Percentiles rank a stretch among this genome's conserved stretches.
These are phyloP conservation scores for Fraxinus pennsylvanica DNA, from an alignment of 257 asterid species.

Conservation along the genomic window DNA sequence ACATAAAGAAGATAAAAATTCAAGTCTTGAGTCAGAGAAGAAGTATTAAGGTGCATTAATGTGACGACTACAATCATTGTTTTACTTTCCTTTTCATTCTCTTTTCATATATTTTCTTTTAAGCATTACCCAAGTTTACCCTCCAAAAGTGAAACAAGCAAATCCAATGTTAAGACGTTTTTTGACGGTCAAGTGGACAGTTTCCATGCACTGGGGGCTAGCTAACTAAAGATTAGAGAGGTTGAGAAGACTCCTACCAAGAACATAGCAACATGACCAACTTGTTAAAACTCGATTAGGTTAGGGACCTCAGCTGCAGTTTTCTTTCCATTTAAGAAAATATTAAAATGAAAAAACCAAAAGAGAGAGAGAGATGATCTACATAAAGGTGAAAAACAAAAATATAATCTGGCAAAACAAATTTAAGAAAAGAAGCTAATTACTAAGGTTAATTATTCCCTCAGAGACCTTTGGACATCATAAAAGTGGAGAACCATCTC, in stretches of 20 bases:
- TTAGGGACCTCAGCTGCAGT: neutral
- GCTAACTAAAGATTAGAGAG: neutral
- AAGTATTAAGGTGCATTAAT: neutral
- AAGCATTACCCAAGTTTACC: neutral
- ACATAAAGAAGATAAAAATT: neutral
- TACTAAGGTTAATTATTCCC: neutral
- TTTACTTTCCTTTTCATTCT: neutral
- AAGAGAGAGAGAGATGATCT: neutral
- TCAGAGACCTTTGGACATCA: neutral
- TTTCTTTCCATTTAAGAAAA: neutral
- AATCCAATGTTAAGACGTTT: neutral
- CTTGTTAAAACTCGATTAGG: neutral
- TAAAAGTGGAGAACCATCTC: neutral
- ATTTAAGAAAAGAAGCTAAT: neutral
- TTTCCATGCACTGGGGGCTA: neutral
- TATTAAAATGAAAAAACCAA: neutral
- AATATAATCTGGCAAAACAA: neutral
- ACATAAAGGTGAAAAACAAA: neutral
- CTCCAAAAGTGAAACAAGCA: neutral
- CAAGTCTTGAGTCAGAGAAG: neutral
- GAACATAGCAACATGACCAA: neutral
- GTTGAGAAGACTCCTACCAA: neutral
- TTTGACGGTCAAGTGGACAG: neutral
- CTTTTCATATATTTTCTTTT: neutral
- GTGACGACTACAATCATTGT: neutral